Conservation (phyloP, 148 eudicot genomes). For the Diospyros lotus region DNA sequence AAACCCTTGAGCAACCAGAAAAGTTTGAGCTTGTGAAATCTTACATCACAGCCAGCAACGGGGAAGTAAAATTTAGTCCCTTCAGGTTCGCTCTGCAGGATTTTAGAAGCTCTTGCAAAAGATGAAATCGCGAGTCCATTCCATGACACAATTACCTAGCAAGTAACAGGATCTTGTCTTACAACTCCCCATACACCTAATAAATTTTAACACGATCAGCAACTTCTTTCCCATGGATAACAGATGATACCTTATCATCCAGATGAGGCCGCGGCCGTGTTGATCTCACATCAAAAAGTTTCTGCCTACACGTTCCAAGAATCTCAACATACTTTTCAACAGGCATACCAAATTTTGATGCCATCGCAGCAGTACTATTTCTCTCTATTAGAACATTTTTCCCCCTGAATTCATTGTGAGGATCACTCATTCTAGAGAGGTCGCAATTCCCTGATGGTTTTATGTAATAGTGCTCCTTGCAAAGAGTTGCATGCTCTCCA, state of each 20-base stretch:
- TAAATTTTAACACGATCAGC: background rate
- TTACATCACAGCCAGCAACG: slow-evolving; percentile 66
- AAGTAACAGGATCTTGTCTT: slow-evolving; percentile 2
- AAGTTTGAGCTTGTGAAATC: slow-evolving; percentile 13
- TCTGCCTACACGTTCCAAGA: slow-evolving; percentile 53
- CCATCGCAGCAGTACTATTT: slow-evolving; percentile 64
- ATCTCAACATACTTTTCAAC: slow-evolving; percentile 53
- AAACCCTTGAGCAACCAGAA: background rate
- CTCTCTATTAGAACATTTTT: slow-evolving; percentile 91
- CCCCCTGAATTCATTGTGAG: slow-evolving; percentile 79
- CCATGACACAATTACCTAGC: slow-evolving; percentile 93
- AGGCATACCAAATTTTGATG: slow-evolving; percentile 53
- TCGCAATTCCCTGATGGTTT: slow-evolving; percentile 87
- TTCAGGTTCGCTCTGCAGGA: slow-evolving; percentile 64
- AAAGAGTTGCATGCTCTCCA: slow-evolving; percentile 61
- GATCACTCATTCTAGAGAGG: slow-evolving; percentile 82
- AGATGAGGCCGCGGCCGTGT: slow-evolving; percentile 74
- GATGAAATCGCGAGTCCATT: slow-evolving; percentile 90
- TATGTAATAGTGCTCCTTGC: slow-evolving; percentile 84
- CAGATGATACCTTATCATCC: slow-evolving; percentile 73
- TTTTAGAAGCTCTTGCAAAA: slow-evolving; percentile 86
- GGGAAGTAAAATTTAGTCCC: slow-evolving; percentile 67
- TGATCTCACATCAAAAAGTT: slow-evolving; percentile 69
- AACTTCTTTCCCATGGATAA: background rate
- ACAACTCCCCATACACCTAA: slow-evolving; percentile 10